Base-by-base conservation (phyloP, 2,329 filamentous ascomycete genomes). In the Trichoderma sp. region DNA sequence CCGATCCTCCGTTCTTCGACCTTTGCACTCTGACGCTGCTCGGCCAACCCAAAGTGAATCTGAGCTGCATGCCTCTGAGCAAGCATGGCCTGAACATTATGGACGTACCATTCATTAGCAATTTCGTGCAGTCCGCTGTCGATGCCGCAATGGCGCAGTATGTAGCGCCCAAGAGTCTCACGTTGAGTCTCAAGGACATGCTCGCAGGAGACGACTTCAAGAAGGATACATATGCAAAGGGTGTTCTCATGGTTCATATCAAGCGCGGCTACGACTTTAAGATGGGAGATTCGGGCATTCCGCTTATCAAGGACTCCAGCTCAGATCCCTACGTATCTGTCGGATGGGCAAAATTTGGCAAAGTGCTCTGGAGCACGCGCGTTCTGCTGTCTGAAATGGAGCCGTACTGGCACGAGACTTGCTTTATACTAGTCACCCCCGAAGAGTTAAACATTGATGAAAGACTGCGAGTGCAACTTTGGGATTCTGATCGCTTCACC, bases 121-220 rank as follows among this genome's bases (percentile, higher is more conserved):
- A 89, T 29, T 93, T 93, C 73, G 91, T 93, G 2, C 91, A 93
- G 73, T 90, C 88, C 0, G 87, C 90, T 1, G 88, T 93, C 62
- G 90, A 92, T 72, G 90, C 91, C 1, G 91, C 91, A 0, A 84
- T 92, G 75, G 89, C 90, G 0, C 88, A 92, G 75, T 93, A 93
- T 72, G 91, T 93, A 0, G 91, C 91, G 0, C 91, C 91, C 0
- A 92, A 92, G 80, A 92, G 89, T 68, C 79, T 93, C 64, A 92
- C 91, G 0, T 81, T 93, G 6, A 89, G 93, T 75, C 81, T 94
- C 40, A 92, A 92, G 76, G 90, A 92, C 70, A 93, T 93, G 89
- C 84, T 94, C 14, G 85, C 91, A 8, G 91, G 91, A 4, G 91
- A 92, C 69, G 91, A 93, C 74, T 93, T 91, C 81, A 93, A 93